Evolutionary conservation across 73 alveolate species (phyloP).

Genomic region (Paramecium primaurelia): DNA sequence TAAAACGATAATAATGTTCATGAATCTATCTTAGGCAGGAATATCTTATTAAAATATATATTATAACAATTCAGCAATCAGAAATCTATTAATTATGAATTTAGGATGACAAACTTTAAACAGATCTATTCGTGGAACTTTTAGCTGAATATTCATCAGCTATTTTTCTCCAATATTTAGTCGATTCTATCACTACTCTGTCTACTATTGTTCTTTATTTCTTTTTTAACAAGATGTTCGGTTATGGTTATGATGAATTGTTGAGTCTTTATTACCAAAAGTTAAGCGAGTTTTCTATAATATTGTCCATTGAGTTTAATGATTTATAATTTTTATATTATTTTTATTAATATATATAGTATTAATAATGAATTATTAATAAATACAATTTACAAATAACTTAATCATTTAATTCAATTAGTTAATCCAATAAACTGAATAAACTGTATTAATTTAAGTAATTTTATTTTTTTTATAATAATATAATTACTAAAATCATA

Average conservation of each 20-base stretch:
- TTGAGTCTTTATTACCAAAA: not conserved
- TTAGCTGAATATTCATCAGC: not conserved
- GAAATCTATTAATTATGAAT: not conserved
- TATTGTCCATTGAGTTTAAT: not conserved
- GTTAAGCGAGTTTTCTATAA: slow-evolving; percentile 14
- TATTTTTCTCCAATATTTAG: not conserved
- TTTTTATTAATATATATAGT: not conserved
- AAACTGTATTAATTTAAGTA: not conserved
- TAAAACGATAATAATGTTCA: not conserved
- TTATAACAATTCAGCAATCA: not conserved
- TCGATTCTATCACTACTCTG: slow-evolving; percentile 8
- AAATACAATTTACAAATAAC: not conserved
- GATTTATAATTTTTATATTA: not conserved
- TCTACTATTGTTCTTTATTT: not conserved
- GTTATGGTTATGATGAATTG: not conserved
- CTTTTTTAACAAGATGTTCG: not conserved
- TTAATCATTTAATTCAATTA: not conserved
- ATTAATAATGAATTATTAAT: not conserved
- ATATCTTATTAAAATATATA: not conserved
- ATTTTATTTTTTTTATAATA: not conserved
- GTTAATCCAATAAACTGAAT: not conserved
- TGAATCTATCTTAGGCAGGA: not conserved
- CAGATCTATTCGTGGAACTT: not conserved
- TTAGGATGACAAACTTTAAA: not conserved
- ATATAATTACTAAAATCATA: not conserved